These are phyloP conservation scores for Cadophora sp. DNA, from an alignment of 2,329 filamentous ascomycete genomes.

Conservation along the genomic window DNA sequence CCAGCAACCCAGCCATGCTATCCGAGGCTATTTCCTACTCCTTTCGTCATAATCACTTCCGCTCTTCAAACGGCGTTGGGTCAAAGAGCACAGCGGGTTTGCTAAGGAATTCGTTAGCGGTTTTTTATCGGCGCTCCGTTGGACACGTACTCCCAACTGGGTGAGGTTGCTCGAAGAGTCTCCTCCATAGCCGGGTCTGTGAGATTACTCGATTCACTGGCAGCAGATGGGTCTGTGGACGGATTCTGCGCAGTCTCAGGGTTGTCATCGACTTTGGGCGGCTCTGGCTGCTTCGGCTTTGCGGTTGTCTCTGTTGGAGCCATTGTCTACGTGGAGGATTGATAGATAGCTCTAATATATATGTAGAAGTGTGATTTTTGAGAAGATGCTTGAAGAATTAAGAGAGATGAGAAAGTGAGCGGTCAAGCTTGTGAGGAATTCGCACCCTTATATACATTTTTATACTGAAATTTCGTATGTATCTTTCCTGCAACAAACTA, in stretches of 20 bases:
- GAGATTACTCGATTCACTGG: no score
- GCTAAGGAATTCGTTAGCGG: conserved; percentile 13
- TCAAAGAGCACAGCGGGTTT: conserved; percentile 1
- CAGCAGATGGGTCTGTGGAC: conserved; percentile 1
- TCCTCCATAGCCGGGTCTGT: conserved; percentile 25
- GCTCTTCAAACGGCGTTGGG: conserved; percentile 10
- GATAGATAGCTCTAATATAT: neutral
- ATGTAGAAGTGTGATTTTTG: conserved; percentile 1
- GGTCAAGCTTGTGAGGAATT: conserved; percentile 1
- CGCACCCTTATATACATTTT: conserved; percentile 13
- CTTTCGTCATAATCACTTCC: neutral
- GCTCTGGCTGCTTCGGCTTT: conserved; percentile 12
- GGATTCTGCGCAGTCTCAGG: neutral
- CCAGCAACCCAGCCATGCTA: no score
- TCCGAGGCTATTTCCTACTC: neutral
- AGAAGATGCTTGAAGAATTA: conserved; percentile 2
- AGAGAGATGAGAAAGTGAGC: conserved; percentile 5
- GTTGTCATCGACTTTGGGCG: neutral
- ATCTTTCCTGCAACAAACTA: neutral
- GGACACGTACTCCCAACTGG: conserved; percentile 7
- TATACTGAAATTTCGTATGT: neutral
- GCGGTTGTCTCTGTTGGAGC: neutral
- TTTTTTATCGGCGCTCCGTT: conserved; percentile 10
- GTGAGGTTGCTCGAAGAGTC: conserved; percentile 14
- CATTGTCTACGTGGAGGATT: neutral